Base-by-base conservation (phyloP, 768 basidiomycete genomes). In the Termitomyces sp. region DNA sequence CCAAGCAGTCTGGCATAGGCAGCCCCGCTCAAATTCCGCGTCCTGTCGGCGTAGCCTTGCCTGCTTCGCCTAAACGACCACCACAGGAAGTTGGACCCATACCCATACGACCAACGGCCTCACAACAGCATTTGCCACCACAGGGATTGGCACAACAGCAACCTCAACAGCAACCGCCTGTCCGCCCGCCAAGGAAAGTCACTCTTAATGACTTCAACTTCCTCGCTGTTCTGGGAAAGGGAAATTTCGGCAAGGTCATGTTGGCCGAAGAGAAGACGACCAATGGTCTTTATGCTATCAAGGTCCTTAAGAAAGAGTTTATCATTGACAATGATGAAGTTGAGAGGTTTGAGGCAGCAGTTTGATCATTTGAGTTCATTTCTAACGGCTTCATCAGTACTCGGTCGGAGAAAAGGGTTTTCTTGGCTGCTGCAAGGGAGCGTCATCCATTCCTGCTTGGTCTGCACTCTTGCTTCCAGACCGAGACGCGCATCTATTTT, bases 171-270 rank as follows among this genome's bases (percentile, higher is more conserved):
- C 72, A 72, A 16, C 70, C 78, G 26, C 44, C 45, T 33, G 53
- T 38, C 12, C 58, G 58, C 18, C 78, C 78, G 47, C 87, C 87
- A 71, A 83, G 94, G 53, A 96, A 95, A 71, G 91, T 99, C 60
- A 94, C 95, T 1, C 79, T 99, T 40, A 95, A 98, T 69, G 97
- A 98, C 70, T 99, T 99, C 80, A 98, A 98, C 67, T 98, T 99
- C 80, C 76, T 99, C 56, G 94, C 97, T 26, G 97, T 99, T 16
- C 84, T 99, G 38, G 97, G 97, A 51, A 98, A 98, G 75, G 97
- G 97, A 65, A 99, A 98, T 74, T 99, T 99, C 68, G 97, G 97
- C 57, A 99, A 99, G 72, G 97, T 99, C 73, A 99, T 99, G 97
- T 76, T 99, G 58, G 97, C 97, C 10, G 97, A 99, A 73, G 97